Base-by-base conservation (phyloP, 106 monocot genomes). In the Posidonia australis region DNA sequence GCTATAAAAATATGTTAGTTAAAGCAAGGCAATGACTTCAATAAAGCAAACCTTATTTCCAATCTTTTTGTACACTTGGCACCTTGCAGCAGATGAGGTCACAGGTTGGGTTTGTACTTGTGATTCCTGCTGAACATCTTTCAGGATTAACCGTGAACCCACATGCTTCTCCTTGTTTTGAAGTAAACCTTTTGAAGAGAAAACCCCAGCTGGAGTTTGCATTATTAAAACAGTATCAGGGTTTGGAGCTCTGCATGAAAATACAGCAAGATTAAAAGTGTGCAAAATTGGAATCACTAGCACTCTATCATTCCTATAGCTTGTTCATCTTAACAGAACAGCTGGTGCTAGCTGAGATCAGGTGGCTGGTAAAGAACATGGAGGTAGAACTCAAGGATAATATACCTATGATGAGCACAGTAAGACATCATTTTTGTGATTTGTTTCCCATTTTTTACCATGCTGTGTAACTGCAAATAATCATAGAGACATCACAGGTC, bases 401-500 rank as follows among this genome's bases (percentile, higher is more conserved):
- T 26, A 27, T 64, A 64, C 64, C 85, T 79, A 63, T 98, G 98
- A 76, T 79, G 67, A 14, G 84, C 54, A 65, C 98, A 98, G 56
- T 98, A 98, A n/a, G 98, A 91, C 31, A 91, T 67, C 82, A 84
- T 83, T 63, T 77, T 84, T 70, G 87, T 85, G 36, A 79, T 74
- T 67, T 91, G 87, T 60, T 69, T 86, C 60, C 84, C 84, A 70
- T 83, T 84, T 64, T 71, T 90, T 62, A 80, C 85, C 36, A 72
- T 73, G 63, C 77, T 77, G 63, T 83, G 98, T 67, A 98, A 73
- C 98, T 98, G 85, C 63, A 76, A 77, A 48, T 44, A 26, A 75
- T 29, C 55, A 76, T 10, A 27, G 51, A 24, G 51, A 24, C 24
- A 18, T 1, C n/a, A 48, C 26, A 27, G 7, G 46, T 21, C 16